Evolutionary conservation across 202 grass and related monocot species (phyloP).

Genomic region (Brachypodium distachyon): DNA sequence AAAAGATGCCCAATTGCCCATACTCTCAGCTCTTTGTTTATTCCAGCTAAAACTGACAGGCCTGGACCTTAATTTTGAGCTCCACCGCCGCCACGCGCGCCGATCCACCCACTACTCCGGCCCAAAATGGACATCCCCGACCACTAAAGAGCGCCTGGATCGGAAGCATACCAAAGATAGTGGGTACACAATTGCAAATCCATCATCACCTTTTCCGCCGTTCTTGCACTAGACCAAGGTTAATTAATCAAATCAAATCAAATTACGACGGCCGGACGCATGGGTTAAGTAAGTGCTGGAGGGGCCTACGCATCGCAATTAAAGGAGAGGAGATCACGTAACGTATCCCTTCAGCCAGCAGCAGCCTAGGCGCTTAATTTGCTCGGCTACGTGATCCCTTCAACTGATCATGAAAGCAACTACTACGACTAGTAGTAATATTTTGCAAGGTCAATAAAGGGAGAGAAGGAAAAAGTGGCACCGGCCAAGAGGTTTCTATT

Average conservation of each 20-base stretch:
- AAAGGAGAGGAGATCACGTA: background rate
- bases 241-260: background rate
- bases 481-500: slow-evolving; percentile 5
- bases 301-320: background rate
- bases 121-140: background rate
- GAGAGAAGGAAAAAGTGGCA: background rate
- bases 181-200: slow-evolving; percentile 14
- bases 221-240: background rate
- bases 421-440: background rate
- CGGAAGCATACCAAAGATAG: slow-evolving; percentile 13
- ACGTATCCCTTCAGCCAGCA: background rate
- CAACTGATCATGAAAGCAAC: background rate
- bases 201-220: slow-evolving; percentile 8
- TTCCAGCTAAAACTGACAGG: too few relatives aligned
- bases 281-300: background rate
- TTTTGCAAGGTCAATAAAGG: slow-evolving; percentile 16
- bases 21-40: too few relatives aligned
- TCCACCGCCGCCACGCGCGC: too few relatives aligned
- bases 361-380: background rate
- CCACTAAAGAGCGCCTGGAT: background rate
- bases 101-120: too few relatives aligned
- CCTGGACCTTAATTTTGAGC: too few relatives aligned
- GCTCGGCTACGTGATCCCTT: background rate
- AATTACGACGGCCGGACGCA: background rate
- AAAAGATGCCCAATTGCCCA: too few relatives aligned